Conservation (phyloP, 768 basidiomycete genomes). For the Suillus brevipes region DNA sequence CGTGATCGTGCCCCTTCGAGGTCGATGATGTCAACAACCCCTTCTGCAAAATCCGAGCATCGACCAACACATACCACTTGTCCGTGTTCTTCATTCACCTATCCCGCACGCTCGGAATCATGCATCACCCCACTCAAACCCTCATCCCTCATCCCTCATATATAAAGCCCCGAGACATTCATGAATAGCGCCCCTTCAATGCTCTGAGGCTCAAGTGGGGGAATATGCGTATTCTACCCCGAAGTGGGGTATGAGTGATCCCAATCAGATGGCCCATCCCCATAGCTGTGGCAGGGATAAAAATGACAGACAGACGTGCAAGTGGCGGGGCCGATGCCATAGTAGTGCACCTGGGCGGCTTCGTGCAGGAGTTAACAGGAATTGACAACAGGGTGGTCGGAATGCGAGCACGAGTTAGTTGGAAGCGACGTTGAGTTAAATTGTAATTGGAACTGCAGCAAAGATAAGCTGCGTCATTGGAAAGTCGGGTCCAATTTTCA, state of each 20-base stretch:
- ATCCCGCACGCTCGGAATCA: conserved; percentile 26
- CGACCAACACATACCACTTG: conserved; percentile 50
- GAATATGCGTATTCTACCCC: no score
- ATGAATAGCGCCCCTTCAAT: conserved; percentile 52
- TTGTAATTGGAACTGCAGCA: no score
- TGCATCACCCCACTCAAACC: conserved; percentile 26
- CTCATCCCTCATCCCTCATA: conserved; percentile 26
- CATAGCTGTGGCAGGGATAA: conserved; percentile 60
- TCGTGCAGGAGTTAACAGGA: conserved; percentile 70
- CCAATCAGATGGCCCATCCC: conserved; percentile 77
- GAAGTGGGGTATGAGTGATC: conserved; percentile 66
- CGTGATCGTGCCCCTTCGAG: conserved; percentile 70
- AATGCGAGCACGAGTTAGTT: no score
- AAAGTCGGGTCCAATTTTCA: no score
- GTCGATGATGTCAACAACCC: conserved; percentile 44
- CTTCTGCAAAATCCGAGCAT: conserved; percentile 23
- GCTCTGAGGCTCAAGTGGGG: conserved; percentile 54
- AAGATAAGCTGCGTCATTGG: no score
- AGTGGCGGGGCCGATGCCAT: conserved; percentile 57
- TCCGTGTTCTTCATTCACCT: conserved; percentile 49
- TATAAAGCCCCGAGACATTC: conserved; percentile 61
- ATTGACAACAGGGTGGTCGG: conserved; percentile 59
- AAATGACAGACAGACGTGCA: conserved; percentile 66
- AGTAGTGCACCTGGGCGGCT: conserved; percentile 71
- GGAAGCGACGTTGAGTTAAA: no score